Evolutionary conservation across 768 basidiomycete genomes (phyloP).

Genomic region (Krasilnikovozyma curviuscula): DNA sequence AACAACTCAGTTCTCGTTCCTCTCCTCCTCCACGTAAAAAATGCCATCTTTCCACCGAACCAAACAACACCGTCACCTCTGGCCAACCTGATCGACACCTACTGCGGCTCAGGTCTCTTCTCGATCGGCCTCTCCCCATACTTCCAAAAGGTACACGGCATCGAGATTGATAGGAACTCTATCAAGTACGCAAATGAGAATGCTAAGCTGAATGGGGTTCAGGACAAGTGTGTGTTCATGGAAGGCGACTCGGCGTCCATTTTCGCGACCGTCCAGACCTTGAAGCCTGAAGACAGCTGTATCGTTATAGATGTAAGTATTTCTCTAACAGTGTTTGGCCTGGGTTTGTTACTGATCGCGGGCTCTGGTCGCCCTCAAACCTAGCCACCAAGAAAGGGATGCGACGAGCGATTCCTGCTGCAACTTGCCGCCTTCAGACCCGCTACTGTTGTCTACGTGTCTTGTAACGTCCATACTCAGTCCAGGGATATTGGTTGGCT

Average conservation of each 20-base stretch:
- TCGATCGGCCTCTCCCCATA: slow-evolving; percentile 57
- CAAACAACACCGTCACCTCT: slow-evolving; percentile 11
- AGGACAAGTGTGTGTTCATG: slow-evolving; percentile 43
- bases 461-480: slow-evolving; percentile 88
- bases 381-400: slow-evolving; percentile 90
- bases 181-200: slow-evolving; percentile 28
- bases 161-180: slow-evolving; percentile 18
- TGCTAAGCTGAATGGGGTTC: slow-evolving; percentile 29
- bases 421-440: slow-evolving; percentile 57
- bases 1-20: slow-evolving; percentile 81
- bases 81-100: slow-evolving; percentile 85
- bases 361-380: slow-evolving; percentile 23
- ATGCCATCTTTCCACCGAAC: slow-evolving; percentile 38
- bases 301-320: slow-evolving; percentile 24
- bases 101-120: slow-evolving; percentile 66
- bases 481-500: slow-evolving; percentile 52
- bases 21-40: slow-evolving; percentile 62
- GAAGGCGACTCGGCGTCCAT: slow-evolving; percentile 74
- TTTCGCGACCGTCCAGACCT: slow-evolving; percentile 30
- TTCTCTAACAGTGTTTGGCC: neutral
- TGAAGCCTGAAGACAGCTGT: slow-evolving; percentile 23
- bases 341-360: neutral
- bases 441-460: slow-evolving; percentile 63
- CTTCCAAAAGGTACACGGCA: slow-evolving; percentile 57
- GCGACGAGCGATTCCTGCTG: slow-evolving; percentile 47